phyloP scores from a whole-genome alignment of 2,329 filamentous ascomycete genomes.

The Colletotrichum truncatum region DNA sequence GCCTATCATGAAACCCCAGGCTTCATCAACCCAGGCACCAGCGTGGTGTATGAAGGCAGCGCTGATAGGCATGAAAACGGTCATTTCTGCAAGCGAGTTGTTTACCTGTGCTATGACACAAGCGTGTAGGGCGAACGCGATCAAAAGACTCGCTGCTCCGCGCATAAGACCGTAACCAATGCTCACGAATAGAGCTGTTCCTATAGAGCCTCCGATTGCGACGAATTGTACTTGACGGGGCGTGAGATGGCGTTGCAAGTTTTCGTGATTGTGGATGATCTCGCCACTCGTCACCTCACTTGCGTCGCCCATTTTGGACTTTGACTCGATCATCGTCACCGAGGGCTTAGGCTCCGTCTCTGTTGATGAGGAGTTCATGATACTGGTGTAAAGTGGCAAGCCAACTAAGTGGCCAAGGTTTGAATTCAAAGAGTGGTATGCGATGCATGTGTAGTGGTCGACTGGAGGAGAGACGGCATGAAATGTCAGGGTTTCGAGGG shows the following conservation, averaged over 20 bases:
- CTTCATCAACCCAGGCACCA: constrained; percentile 61
- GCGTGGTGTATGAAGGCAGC: constrained; percentile 55
- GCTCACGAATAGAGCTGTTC: constrained; percentile 5
- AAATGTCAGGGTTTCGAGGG: too few species aligned
- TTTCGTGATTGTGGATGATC: background rate
- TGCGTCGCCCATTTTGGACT: background rate
- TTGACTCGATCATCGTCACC: background rate
- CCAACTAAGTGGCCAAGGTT: too few species aligned
- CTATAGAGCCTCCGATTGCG: constrained; percentile 6
- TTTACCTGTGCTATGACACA: constrained; percentile 50
- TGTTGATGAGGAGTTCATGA: background rate
- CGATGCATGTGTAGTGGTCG: too few species aligned
- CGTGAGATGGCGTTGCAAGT: background rate
- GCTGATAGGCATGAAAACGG: constrained; percentile 46
- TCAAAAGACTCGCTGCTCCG: background rate
- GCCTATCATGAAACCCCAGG: constrained; percentile 55
- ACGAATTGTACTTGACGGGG: background rate
- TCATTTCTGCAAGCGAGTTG: constrained; percentile 37
- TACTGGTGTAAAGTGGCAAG: too few species aligned
- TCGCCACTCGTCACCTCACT: background rate
- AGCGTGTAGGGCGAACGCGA: constrained; percentile 6
- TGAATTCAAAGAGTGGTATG: too few species aligned
- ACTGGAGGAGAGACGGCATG: too few species aligned
- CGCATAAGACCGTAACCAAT: background rate
- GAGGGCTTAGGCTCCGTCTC: background rate